Base-by-base conservation (phyloP, 108 stramenopile genomes). In the Stephanodiscus triporus region DNA sequence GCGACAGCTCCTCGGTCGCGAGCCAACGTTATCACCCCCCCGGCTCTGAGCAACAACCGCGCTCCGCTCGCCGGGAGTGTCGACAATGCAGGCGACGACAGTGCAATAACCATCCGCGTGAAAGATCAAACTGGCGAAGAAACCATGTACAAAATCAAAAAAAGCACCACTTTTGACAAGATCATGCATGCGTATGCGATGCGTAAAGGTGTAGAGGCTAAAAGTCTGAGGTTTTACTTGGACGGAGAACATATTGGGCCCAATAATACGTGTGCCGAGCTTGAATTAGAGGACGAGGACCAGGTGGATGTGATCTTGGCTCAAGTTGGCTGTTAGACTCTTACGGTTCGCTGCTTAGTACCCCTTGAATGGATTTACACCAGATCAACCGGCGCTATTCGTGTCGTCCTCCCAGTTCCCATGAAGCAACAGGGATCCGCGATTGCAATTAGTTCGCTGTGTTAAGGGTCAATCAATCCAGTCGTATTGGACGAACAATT, bases 281-380 rank as follows among this genome's bases (percentile, higher is more conserved):
- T 93, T 45, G 90, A 93, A 6, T 83, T 93, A 45, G 91, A 93
- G 40, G 91, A 93, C 54, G 77, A 88, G 40, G 90, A 93, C 62
- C 88, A 88, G 63, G 89, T 93, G 50, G 90, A 91, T 73, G 88
- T 54, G 26, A 26, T 26, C 10, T 14, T 54, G 26, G 11, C 2
- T 13, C 23, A 26, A 23, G 0, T 0, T 23, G 53, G 53, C 26
- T 54, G 53, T 54, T 54, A 45, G 43, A 1, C 40, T 40, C 11
- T 40, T n/a, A n/a, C n/a, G 32, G 32, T 4, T 34, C 32, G 32
- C 32, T 34, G 32, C 32, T 34, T 34, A 4, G 32, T 5, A 5
- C 32, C 32, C 32, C 32, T 34, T 34, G 5, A 5, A 34, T 34
- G 32, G 32, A 34, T 5, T 2, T 34, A 34, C 32, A 5, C 32